Base-by-base conservation (phyloP, 345 rosid species). In the Gossypium raimondii region DNA sequence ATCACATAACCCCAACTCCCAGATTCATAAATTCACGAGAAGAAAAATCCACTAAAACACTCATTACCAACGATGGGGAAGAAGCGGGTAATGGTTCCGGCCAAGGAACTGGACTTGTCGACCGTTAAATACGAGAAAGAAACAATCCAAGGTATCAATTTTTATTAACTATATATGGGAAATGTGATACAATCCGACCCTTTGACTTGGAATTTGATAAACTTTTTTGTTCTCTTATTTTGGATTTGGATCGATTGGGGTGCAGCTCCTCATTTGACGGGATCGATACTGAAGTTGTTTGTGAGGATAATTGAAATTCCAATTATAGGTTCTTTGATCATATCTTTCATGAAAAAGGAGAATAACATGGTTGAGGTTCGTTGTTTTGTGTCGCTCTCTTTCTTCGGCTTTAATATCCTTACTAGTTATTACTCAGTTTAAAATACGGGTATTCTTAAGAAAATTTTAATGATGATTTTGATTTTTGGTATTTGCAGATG, bases 101-200 rank as follows among this genome's bases (percentile, higher is more conserved):
- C 89, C 4, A 78, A 79, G 25, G 78, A 89, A 56, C 45, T 91
- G 29, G 94, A 91, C 79, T 75, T 85, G 75, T 82, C 92, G n/a
- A 1, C 72, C 34, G 85, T 89, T 68, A 76, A 82, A 77, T 91
- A 89, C 61, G 83, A 88, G 77, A 72, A 72, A 52, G 84, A 84
- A 75, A 69, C 70, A 24, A 55, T 88, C 76, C 80, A 88, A 87
- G 92, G 92, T 91, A 16, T 70, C 59, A 38, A 1, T 18, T 22
- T 43, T 14, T 45, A 24, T 45, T 16, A 47, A 47, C 11, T 60
- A 27, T 55, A 10, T 27, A 3, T 27, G 58, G 43, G 67, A 48
- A 17, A 3, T 70, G 41, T 38, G 17, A 34, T 52, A 17, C 18
- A 14, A 29, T 70, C 14, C 17, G 73, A 51, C n/a, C 17, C 16